Percentiles rank a stretch among this genome's conserved stretches.
phyloP scores from a whole-genome alignment of 805 yeast species.

The Lachancea waltii region DNA sequence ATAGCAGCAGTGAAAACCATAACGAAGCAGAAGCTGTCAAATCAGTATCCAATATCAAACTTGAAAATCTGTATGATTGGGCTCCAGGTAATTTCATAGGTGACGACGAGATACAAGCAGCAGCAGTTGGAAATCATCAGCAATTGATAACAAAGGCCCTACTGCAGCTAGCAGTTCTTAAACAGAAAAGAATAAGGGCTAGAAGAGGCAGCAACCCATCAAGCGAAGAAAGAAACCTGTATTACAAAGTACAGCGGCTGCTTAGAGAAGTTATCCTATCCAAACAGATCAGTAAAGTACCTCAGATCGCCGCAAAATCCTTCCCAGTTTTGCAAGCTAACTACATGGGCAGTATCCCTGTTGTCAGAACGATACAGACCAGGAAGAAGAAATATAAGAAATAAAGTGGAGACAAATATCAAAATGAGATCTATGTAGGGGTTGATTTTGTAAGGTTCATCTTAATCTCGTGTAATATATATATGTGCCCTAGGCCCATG shows the following conservation, averaged over 20 bases:
- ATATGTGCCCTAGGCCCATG: background rate
- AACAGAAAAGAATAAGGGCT: constrained; percentile 38
- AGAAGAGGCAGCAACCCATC: constrained; percentile 35
- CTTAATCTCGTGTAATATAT: background rate
- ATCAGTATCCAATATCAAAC: constrained; percentile 20
- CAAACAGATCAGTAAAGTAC: constrained; percentile 32
- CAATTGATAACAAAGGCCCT: constrained; percentile 41
- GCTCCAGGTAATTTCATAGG: constrained; percentile 42
- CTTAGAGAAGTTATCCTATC: constrained; percentile 39
- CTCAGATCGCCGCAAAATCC: constrained; percentile 29
- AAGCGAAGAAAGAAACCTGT: constrained; percentile 37
- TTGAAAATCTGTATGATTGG: constrained; percentile 46
- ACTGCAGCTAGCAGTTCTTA: constrained; percentile 43
- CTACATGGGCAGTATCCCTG: constrained; percentile 76
- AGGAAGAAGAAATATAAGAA: constrained; percentile 29
- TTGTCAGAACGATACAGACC: constrained; percentile 31
- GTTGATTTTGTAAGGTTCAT: background rate
- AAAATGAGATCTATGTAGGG: too few species aligned
- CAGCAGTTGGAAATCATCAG: constrained; percentile 37
- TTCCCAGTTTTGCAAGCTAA: constrained; percentile 69
- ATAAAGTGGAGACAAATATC: constrained; percentile 1
- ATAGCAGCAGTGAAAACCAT: constrained; percentile 2
- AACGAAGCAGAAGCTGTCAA: constrained; percentile 3
- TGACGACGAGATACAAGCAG: constrained; percentile 47
- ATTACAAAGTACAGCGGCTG: constrained; percentile 39